A percentile compares a stretch with the other conserved stretches of the same genome.
Conservation (phyloP, 202 grass and related monocot species). For the Schoenoplectus triqueter region DNA sequence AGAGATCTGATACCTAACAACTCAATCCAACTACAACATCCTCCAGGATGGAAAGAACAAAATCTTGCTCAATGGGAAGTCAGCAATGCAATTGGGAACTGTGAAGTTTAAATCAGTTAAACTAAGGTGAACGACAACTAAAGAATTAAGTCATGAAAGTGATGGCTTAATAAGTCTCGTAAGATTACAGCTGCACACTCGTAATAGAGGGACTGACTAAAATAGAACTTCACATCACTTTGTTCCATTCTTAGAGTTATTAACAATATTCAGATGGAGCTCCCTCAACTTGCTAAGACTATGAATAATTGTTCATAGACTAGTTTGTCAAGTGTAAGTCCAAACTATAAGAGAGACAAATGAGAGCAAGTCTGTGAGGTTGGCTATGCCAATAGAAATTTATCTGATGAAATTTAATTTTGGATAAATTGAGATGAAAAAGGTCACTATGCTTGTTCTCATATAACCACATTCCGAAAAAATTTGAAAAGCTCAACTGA, state of each 20-base stretch:
- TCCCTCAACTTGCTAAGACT: background rate
- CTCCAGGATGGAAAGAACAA: background rate
- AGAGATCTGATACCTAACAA: background rate
- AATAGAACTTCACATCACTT: background rate
- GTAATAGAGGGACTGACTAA: background rate
- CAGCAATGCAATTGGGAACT: background rate
- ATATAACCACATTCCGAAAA: too few relatives aligned
- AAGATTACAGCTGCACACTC: background rate
- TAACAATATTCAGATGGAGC: background rate
- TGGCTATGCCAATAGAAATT: conserved; percentile 40
- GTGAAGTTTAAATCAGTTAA: background rate
- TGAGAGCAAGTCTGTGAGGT: conserved; percentile 39
- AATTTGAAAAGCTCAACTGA: too few relatives aligned
- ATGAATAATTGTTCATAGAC: background rate
- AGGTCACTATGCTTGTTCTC: background rate
- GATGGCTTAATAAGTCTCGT: background rate
- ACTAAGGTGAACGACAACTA: background rate
- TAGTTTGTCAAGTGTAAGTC: background rate
- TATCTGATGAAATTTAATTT: background rate
- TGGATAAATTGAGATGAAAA: background rate
- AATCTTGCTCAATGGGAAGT: background rate
- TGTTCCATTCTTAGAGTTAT: background rate
- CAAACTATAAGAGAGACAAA: conserved; percentile 27
- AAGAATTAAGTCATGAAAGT: background rate
- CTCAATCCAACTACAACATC: background rate